Percentiles rank a stretch among this genome's conserved stretches.
Conservation (phyloP, 2,329 filamentous ascomycete species). For the Paraconiothyrium brasiliense region DNA sequence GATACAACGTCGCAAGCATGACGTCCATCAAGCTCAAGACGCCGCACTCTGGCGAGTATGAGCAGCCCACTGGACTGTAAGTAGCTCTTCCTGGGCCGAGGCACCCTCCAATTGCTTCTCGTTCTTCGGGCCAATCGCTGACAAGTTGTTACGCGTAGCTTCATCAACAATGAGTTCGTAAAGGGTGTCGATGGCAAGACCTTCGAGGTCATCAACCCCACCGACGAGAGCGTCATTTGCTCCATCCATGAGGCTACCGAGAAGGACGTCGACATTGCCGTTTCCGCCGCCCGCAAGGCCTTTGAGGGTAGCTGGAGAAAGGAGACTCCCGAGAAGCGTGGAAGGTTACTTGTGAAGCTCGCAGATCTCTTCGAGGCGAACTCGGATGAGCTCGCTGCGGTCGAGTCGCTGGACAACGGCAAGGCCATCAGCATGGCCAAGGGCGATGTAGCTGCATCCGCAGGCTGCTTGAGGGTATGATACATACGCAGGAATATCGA, state of each 20-base stretch:
- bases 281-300: conserved; percentile 84
- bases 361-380: conserved; percentile 85
- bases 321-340: conserved; percentile 75
- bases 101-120: conserved; percentile 15
- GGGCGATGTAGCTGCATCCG: conserved; percentile 75
- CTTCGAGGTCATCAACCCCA: conserved; percentile 91
- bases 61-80: conserved; percentile 64
- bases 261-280: conserved; percentile 84
- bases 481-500: neutral
- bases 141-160: conserved; percentile 60
- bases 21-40: conserved; percentile 72
- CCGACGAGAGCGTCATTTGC: conserved; percentile 84
- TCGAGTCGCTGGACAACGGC: conserved; percentile 89
- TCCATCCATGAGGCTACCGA: conserved; percentile 85
- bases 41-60: conserved; percentile 68
- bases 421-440: conserved; percentile 81
- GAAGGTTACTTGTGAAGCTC: conserved; percentile 76
- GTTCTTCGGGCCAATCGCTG: conserved; percentile 22
- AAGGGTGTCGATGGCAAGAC: conserved; percentile 85
- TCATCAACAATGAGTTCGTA: conserved; percentile 94
- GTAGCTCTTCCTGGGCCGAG: conserved; percentile 31
- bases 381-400: conserved; percentile 75
- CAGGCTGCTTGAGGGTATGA: conserved; percentile 70
- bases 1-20: conserved; percentile 45
- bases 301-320: conserved; percentile 78